Percentiles rank a stretch among this genome's conserved stretches.
phyloP scores from a whole-genome alignment of 306 rosid species.

The Hylodesmum podocarpum region DNA sequence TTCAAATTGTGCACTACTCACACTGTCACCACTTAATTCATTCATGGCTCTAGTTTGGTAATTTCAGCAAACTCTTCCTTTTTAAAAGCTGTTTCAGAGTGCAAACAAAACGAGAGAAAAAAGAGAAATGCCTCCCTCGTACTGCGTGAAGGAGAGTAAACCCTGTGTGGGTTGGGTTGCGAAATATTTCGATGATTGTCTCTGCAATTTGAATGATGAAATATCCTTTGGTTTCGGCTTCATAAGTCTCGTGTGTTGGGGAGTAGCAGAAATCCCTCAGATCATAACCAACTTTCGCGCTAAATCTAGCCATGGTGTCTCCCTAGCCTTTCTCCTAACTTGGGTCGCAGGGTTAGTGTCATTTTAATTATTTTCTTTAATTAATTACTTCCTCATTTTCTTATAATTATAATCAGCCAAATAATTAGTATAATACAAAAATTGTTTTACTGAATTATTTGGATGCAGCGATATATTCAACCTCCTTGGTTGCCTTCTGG shows the following conservation, averaged over 20 bases:
- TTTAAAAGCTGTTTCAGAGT: background rate
- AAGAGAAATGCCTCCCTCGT: conserved; percentile 49
- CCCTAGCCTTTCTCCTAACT: conserved; percentile 81
- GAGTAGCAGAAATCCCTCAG: conserved; percentile 90
- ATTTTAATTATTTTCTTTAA: background rate
- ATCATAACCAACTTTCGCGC: conserved; percentile 78
- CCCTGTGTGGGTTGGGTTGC: conserved; percentile 71
- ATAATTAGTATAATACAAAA: background rate
- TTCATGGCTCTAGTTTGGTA: background rate
- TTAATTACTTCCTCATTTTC: background rate
- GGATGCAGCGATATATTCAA: conserved; percentile 74
- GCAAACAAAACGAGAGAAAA: background rate
- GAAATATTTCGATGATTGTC: conserved; percentile 74
- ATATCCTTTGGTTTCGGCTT: conserved; percentile 72
- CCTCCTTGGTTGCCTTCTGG: conserved; percentile 81
- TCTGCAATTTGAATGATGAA: conserved; percentile 69
- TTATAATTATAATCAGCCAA: background rate
- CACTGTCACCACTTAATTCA: background rate
- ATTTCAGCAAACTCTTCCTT: background rate
- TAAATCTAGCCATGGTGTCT: conserved; percentile 90
- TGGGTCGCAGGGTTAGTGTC: conserved; percentile 85
- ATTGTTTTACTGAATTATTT: background rate
- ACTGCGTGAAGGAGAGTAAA: conserved; percentile 64
- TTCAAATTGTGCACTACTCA: background rate
- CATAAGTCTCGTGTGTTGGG: conserved; percentile 74